These are phyloP conservation scores for Hirschfeldia incana DNA, from an alignment of 345 rosid genomes.

Conservation along the genomic window DNA sequence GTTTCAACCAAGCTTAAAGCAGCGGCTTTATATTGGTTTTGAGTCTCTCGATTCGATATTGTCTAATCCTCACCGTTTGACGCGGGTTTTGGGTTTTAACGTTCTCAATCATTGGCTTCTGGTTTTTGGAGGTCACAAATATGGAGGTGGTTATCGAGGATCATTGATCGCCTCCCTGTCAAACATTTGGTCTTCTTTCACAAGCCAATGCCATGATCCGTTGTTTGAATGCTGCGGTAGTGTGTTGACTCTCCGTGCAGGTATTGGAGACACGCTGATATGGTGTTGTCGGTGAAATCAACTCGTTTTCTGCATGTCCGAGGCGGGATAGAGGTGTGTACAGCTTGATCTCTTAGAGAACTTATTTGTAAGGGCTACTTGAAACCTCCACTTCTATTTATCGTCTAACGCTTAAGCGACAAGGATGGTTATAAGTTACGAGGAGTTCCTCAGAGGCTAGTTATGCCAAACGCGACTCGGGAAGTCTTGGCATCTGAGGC, in stretches of 20 bases:
- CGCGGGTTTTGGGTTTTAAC: not conserved
- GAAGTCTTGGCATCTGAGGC: not conserved
- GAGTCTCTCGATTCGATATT: not conserved
- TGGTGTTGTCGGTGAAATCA: not conserved
- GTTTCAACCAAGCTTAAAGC: not conserved
- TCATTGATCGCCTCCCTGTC: not conserved
- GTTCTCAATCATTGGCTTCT: not conserved
- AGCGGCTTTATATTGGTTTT: not conserved
- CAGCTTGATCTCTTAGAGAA: not conserved
- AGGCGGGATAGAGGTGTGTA: not conserved
- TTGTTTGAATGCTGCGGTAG: not conserved
- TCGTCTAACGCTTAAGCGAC: not conserved
- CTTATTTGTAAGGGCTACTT: not conserved
- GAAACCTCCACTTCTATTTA: not conserved
- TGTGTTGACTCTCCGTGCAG: not conserved
- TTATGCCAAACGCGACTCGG: not conserved
- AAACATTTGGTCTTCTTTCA: not conserved
- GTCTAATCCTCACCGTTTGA: not conserved
- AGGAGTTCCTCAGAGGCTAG: not conserved
- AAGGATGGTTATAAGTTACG: not conserved
- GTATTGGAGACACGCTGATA: not conserved
- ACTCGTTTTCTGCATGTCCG: not conserved
- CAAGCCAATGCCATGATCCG: not conserved
- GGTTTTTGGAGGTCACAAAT: not conserved
- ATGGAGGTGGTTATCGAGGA: not conserved